Evolutionary conservation across 164 flowering plant genomes (phyloP), one percentile per base, ranked within the genome.

Genomic region (Dillenia suffruticosa): DNA sequence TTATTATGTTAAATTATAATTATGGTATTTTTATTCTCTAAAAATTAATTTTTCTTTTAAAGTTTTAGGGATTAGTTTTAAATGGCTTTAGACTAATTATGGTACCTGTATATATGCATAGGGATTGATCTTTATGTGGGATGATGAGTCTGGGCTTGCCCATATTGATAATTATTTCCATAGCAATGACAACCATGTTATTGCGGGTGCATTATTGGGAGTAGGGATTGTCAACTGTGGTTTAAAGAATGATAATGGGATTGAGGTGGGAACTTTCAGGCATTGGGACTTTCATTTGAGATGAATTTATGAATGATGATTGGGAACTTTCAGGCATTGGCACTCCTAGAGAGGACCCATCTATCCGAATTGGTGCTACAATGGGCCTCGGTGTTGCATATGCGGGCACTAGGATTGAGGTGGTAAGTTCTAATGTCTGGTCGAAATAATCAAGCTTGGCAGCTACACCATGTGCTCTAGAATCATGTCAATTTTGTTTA

Each of bases 51-150:
- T n/a, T n/a, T n/a, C n/a, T n/a, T n/a, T n/a, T n/a, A n/a, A n/a
- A n/a, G n/a, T n/a, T n/a, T n/a, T n/a, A n/a, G n/a, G n/a, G n/a
- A n/a, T n/a, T n/a, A n/a, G n/a, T n/a, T n/a, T n/a, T n/a, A n/a
- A n/a, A n/a, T n/a, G n/a, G 12, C n/a, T 12, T 54, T 46, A 16
- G 59, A 66, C 40, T 58, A 26, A 62, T 24, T 49, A 22, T 54
- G 24, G 12, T 57, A 58, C 15, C n/a, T 53, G 12, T 19, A 67
- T 53, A n/a, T n/a, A n/a, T n/a, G 14, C 50, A 13, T 13, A 95
- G 99, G 98, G 99, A 17, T 84, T 92, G 98, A 92, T 95, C 63
- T 70, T 81, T 44, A 77, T 90, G 47, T 95, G 99, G 99, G 99
- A 95, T 78, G 88, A 88, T 48, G 98, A 95, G 58, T 68, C 89